phyloP scores from a whole-genome alignment of 2,329 filamentous ascomycete species.

The Apiospora pterosperma region DNA sequence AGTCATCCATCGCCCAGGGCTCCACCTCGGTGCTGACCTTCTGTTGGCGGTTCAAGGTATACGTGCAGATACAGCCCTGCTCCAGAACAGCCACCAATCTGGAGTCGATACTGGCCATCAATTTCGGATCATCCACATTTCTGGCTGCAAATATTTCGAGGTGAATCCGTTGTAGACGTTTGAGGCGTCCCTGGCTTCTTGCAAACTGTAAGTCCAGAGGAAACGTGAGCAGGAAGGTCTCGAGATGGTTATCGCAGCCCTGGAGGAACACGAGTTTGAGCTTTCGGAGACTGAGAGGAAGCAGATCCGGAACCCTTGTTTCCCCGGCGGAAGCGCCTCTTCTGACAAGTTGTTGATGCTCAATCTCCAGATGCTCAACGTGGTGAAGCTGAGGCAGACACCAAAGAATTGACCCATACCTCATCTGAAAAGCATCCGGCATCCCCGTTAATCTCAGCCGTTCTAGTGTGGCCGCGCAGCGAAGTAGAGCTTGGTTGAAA shows the following conservation, averaged over 20 bases:
- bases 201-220: not conserved
- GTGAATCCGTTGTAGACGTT: not conserved
- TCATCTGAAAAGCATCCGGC: not conserved
- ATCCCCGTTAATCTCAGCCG: not conserved
- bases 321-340: not conserved
- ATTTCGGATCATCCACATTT: not conserved
- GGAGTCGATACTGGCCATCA: not conserved
- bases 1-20: not conserved
- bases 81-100: not conserved
- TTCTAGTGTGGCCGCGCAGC: not conserved
- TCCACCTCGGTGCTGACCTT: not conserved
- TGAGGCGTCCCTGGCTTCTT: not conserved
- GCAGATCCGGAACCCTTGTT: not conserved
- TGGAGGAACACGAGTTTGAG: not conserved
- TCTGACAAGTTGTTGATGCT: not conserved
- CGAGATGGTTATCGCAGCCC: not conserved
- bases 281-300: not conserved
- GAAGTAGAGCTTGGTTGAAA: not conserved
- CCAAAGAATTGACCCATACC: not conserved
- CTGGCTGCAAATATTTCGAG: not conserved
- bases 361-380: not conserved
- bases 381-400: not conserved
- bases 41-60: not conserved
- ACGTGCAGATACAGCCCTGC: not conserved
- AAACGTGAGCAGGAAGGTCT: not conserved